Evolutionary conservation across 257 asterid genomes (phyloP).

Genomic region (Jasminum sambac): DNA sequence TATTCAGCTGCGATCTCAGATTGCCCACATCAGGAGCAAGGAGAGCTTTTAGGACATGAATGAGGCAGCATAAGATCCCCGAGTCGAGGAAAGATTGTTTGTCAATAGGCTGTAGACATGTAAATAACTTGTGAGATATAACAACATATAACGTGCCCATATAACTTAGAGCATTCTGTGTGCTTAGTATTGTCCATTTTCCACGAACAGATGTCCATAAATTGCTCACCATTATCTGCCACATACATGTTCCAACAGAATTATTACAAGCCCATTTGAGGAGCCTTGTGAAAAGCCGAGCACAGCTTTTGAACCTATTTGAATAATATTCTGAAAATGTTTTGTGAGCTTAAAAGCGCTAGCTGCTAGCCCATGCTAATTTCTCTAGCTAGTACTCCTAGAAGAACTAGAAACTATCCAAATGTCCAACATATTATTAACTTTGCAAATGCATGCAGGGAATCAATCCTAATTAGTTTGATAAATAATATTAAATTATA

Average conservation of each 20-base stretch:
- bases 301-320: no score
- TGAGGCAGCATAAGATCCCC: conserved; percentile 94
- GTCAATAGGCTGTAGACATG: conserved; percentile 77
- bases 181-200: neutral
- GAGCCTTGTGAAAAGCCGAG: no score
- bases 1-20: conserved; percentile 38
- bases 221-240: neutral
- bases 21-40: conserved; percentile 67
- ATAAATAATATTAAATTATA: conserved; percentile 4
- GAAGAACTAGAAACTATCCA: no score
- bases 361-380: no score
- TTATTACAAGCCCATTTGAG: neutral
- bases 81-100: conserved; percentile 96
- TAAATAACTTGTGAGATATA: conserved; percentile 28
- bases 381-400: no score
- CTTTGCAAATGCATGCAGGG: conserved; percentile 3
- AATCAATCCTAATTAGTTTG: conserved; percentile 7
- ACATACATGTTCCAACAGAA: conserved; percentile 8
- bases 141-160: neutral
- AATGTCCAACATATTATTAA: neutral
- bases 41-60: conserved; percentile 82
- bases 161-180: conserved; percentile 21
- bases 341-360: no score
- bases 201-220: neutral
- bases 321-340: no score